Evolutionary conservation across 148 eudicot genomes (phyloP).

Genomic region (Silene uniflora): DNA sequence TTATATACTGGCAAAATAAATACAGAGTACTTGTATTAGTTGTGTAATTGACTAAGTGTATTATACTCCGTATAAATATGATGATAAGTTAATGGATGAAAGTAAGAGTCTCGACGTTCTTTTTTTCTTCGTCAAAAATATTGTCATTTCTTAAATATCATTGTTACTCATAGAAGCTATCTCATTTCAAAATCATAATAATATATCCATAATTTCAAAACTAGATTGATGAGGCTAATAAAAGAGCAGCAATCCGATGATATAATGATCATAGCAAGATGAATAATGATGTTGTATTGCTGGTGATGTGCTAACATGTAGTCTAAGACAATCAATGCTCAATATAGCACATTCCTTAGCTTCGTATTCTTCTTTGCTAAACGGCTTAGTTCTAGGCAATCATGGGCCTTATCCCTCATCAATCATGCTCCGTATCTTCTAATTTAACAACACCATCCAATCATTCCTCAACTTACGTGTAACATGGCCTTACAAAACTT

Average conservation of each 20-base stretch:
- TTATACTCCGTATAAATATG: too few relatives aligned
- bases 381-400: constrained; percentile 7
- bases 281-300: constrained; percentile 23
- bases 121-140: too few relatives aligned
- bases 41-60: too few relatives aligned
- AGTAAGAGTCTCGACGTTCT: too few relatives aligned
- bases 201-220: neutral
- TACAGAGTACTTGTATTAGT: too few relatives aligned
- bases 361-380: neutral
- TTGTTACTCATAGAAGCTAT: too few relatives aligned
- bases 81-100: too few relatives aligned
- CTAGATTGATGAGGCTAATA: neutral
- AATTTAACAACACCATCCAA: neutral
- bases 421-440: constrained; percentile 4
- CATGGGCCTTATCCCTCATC: constrained; percentile 18
- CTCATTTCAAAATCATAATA: too few relatives aligned
- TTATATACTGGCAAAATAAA: too few relatives aligned
- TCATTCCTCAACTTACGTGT: neutral
- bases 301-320: constrained; percentile 34
- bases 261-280: constrained; percentile 14
- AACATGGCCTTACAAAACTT: neutral
- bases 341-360: neutral
- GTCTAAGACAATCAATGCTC: constrained; percentile 37
- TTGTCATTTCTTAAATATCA: too few relatives aligned
- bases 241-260: neutral